phyloP scores from a whole-genome alignment of 2,329 filamentous ascomycete genomes.

The Zelopaecilomyces penicillatus region DNA sequence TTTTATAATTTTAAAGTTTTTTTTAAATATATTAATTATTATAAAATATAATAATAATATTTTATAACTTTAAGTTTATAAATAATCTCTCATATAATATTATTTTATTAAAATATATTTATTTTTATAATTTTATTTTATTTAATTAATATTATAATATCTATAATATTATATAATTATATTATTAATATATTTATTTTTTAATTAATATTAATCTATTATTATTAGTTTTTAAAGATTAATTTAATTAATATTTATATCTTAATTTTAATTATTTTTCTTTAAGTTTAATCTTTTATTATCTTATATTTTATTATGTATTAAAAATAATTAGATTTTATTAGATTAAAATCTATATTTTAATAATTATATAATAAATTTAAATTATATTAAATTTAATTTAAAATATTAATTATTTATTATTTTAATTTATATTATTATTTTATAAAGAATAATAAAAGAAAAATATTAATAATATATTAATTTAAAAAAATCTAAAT shows the following conservation, averaged over 20 bases:
- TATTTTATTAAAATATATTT: neutral
- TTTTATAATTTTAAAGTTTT: too few species aligned
- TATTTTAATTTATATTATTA: neutral
- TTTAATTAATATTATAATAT: neutral
- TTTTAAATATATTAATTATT: too few species aligned
- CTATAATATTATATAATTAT: neutral
- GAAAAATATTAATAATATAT: neutral
- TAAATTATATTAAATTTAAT: neutral
- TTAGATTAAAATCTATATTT: neutral
- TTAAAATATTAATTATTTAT: neutral
- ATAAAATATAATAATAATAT: too few species aligned
- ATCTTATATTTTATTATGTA: neutral
- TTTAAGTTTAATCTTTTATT: neutral
- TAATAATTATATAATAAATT: neutral
- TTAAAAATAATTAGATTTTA: too few species aligned
- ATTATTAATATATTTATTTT: neutral
- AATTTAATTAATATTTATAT: neutral
- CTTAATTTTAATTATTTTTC: neutral
- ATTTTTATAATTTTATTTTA: neutral
- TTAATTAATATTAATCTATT: neutral
- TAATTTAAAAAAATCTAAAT: neutral
- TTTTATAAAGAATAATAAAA: neutral
- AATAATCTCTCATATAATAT: too few species aligned
- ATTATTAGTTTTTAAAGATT: neutral
- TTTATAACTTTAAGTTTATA: too few species aligned